Conservation (phyloP, 345 rosid genomes). For the Populus nigra region DNA sequence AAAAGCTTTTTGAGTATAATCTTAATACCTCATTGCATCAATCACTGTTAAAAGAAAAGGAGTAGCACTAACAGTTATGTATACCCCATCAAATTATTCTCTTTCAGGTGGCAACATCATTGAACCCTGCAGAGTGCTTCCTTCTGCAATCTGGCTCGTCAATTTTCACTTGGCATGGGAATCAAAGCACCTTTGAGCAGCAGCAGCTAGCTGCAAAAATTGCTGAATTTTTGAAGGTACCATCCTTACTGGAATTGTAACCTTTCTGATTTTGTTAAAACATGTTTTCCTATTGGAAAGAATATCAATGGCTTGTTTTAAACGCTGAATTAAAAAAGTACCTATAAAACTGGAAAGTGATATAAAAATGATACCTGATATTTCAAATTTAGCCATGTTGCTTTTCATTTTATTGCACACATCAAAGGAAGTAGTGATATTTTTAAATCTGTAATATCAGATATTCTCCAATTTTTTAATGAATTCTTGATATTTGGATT, state of each 20-base stretch:
- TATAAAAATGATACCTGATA: not conserved
- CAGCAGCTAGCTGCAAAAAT: conserved; percentile 80
- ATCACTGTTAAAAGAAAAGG: not conserved
- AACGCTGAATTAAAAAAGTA: not conserved
- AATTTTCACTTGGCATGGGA: conserved; percentile 90
- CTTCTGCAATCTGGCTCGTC: conserved; percentile 96
- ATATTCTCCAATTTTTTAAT: not conserved
- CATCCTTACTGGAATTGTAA: not conserved
- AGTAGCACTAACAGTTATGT: not conserved
- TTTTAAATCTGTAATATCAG: not conserved
- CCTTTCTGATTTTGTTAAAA: not conserved
- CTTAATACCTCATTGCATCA: not conserved
- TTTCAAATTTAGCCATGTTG: not conserved
- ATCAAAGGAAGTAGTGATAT: not conserved
- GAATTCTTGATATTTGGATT: not conserved
- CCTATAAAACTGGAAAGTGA: not conserved
- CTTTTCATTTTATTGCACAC: not conserved
- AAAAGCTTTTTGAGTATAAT: not conserved
- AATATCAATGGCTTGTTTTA: not conserved
- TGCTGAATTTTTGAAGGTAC: conserved; percentile 90
- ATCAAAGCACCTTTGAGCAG: conserved; percentile 86
- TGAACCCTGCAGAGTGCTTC: conserved; percentile 83
- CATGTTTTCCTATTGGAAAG: not conserved
- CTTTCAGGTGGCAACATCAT: conserved; percentile 70
- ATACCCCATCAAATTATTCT: not conserved